Conservation (phyloP, 2,329 filamentous ascomycete species). For the Penicillium brasilianum region DNA sequence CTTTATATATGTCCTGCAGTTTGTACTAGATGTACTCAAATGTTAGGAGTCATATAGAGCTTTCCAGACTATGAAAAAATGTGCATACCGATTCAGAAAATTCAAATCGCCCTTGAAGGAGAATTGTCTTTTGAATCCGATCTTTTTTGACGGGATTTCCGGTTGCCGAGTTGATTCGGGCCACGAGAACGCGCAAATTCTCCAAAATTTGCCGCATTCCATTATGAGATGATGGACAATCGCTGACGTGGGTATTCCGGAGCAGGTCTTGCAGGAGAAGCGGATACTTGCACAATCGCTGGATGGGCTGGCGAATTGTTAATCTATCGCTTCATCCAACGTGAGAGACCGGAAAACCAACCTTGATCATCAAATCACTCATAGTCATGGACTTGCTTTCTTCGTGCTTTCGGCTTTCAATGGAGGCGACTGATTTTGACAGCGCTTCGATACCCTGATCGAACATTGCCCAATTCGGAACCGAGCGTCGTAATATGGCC, state of each 20-base stretch:
- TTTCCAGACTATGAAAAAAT: background rate
- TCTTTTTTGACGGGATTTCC: conserved; percentile 72
- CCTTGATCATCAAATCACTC: conserved; percentile 89
- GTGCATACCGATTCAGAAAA: conserved; percentile 71
- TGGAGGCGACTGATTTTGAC: conserved; percentile 73
- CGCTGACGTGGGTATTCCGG: conserved; percentile 79
- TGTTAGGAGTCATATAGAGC: background rate
- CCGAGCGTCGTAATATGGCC: conserved; percentile 67
- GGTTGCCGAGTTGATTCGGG: conserved; percentile 82
- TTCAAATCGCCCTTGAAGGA: conserved; percentile 78
- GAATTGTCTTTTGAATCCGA: conserved; percentile 79
- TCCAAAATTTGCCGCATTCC: conserved; percentile 76
- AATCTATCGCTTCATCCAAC: conserved; percentile 21
- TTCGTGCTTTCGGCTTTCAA: conserved; percentile 66
- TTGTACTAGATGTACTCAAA: conserved; percentile 20
- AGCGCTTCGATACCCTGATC: conserved; percentile 85
- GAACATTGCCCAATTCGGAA: conserved; percentile 77
- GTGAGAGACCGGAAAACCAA: conserved; percentile 39
- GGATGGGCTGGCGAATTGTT: conserved; percentile 71
- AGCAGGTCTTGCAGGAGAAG: conserved; percentile 83
- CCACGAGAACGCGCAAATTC: conserved; percentile 73
- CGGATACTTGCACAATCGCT: conserved; percentile 89
- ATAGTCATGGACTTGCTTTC: conserved; percentile 79
- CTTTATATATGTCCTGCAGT: conserved; percentile 67
- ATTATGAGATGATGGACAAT: conserved; percentile 82